Percentiles rank a stretch among this genome's conserved stretches.
Conservation (phyloP, 352 stramenopile species). For the Pythium utonaiense region DNA sequence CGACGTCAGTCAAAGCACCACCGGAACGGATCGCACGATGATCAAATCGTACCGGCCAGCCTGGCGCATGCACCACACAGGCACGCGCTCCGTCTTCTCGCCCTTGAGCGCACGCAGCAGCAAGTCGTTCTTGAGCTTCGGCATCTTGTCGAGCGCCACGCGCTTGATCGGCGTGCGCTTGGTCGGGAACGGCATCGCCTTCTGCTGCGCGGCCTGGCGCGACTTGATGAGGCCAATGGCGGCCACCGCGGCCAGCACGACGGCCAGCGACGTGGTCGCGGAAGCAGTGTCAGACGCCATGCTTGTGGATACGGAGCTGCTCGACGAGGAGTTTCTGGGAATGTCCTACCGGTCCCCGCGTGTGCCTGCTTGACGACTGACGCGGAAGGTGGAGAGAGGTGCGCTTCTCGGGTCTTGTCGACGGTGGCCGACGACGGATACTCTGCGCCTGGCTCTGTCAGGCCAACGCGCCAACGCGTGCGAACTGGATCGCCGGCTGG, state of each 20-base stretch:
- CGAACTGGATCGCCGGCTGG: constrained; percentile 6
- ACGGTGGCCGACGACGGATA: constrained; percentile 7
- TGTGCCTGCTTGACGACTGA: neutral
- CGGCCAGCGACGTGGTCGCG: constrained; percentile 27
- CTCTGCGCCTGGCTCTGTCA: constrained; percentile 4
- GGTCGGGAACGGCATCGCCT: constrained; percentile 53
- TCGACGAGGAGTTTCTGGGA: neutral
- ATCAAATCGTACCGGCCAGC: constrained; percentile 87
- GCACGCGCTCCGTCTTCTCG: constrained; percentile 87
- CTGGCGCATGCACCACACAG: constrained; percentile 98
- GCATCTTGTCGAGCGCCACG: constrained; percentile 59
- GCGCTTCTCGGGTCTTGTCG: neutral
- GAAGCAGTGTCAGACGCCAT: constrained; percentile 19
- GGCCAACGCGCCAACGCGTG: neutral
- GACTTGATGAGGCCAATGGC: constrained; percentile 58
- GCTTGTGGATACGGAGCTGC: neutral
- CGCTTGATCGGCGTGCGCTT: constrained; percentile 70
- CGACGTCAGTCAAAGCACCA: neutral
- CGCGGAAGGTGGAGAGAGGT: neutral
- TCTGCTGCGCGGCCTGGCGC: constrained; percentile 45
- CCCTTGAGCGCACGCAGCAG: constrained; percentile 82
- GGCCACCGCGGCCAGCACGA: constrained; percentile 40
- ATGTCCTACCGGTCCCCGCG: neutral
- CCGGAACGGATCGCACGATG: constrained; percentile 5
- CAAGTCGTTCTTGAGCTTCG: constrained; percentile 89